Evolutionary conservation across 208 protist genomes (phyloP).

Genomic region (Wallacemonas collosoma): DNA sequence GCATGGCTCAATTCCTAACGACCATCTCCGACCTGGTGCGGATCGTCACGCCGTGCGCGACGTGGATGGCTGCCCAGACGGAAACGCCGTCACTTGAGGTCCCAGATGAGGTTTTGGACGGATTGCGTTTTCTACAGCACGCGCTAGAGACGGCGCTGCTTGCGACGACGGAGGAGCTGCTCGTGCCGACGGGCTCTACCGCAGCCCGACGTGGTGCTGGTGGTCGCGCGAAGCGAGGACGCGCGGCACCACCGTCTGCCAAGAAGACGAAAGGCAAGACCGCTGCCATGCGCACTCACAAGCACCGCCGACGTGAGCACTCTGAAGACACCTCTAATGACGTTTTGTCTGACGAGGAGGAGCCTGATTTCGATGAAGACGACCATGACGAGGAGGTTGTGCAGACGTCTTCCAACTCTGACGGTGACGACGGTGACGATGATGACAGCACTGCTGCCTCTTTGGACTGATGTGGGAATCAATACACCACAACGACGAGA

Average conservation of each 20-base stretch:
- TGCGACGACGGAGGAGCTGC: background rate
- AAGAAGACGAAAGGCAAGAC: background rate
- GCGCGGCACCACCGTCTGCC: background rate
- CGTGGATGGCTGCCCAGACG: background rate
- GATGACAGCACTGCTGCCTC: too few relatives aligned
- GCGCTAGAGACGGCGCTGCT: constrained; percentile 21
- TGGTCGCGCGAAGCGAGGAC: constrained; percentile 3
- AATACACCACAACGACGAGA: too few relatives aligned
- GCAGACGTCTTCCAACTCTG: constrained; percentile 42
- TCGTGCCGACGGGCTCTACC: background rate
- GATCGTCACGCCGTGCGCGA: constrained; percentile 8
- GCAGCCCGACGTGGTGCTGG: background rate
- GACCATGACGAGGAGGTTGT: constrained; percentile 91
- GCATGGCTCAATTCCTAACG: constrained; percentile 15
- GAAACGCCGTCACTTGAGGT: background rate
- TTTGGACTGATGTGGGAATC: too few relatives aligned
- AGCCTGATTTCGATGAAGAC: constrained; percentile 37
- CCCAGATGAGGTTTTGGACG: background rate
- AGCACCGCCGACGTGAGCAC: background rate
- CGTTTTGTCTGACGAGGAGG: background rate
- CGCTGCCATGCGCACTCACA: background rate
- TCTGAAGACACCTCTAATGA: background rate
- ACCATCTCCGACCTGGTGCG: constrained; percentile 12
- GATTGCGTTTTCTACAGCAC: constrained; percentile 19
- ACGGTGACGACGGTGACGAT: constrained; percentile 89